Percentiles rank a stretch among this genome's conserved stretches.
Evolutionary conservation across 352 stramenopile genomes (phyloP).

Genomic region (Phytophthora boehmeriae): DNA sequence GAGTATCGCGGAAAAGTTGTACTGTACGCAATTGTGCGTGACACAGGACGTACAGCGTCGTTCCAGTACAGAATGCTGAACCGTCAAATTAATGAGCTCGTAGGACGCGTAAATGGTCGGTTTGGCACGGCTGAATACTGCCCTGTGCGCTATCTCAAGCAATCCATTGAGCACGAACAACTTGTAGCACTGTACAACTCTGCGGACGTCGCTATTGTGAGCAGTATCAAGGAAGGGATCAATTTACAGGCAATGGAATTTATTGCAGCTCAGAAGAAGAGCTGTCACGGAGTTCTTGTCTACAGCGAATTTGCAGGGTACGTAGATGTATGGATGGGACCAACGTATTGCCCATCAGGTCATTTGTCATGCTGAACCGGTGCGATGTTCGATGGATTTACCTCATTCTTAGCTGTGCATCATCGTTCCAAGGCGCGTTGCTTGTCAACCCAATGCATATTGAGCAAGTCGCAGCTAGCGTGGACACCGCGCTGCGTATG

Average conservation of each 20-base stretch:
- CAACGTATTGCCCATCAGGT: slow-evolving; percentile 3
- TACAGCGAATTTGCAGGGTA: slow-evolving; percentile 92
- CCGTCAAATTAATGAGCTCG: slow-evolving; percentile 90
- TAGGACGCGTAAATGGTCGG: slow-evolving; percentile 86
- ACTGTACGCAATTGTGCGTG: slow-evolving; percentile 93
- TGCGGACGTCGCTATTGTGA: slow-evolving; percentile 89
- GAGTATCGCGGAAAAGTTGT: slow-evolving; percentile 94
- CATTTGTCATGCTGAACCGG: no score
- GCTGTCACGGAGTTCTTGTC: slow-evolving; percentile 86
- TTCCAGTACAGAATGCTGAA: slow-evolving; percentile 84
- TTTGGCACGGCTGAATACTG: slow-evolving; percentile 90
- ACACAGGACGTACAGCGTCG: slow-evolving; percentile 65
- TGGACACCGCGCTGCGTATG: slow-evolving; percentile 87
- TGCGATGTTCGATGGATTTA: slow-evolving; percentile 2
- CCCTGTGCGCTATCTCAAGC: slow-evolving; percentile 89
- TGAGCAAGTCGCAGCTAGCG: slow-evolving; percentile 85
- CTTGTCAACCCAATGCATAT: slow-evolving; percentile 91
- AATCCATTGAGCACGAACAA: slow-evolving; percentile 85
- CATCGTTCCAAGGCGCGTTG: slow-evolving; percentile 87
- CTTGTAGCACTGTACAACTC: slow-evolving; percentile 90
- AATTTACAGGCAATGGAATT: slow-evolving; percentile 93
- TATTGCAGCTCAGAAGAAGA: slow-evolving; percentile 84
- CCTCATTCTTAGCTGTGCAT: slow-evolving; percentile 67
- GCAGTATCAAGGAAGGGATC: slow-evolving; percentile 91
- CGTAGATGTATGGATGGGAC: no score